Evolutionary conservation across 2,329 filamentous ascomycete genomes (phyloP), one percentile per base, ranked within the genome.

Genomic region (Aspergillus persii): DNA sequence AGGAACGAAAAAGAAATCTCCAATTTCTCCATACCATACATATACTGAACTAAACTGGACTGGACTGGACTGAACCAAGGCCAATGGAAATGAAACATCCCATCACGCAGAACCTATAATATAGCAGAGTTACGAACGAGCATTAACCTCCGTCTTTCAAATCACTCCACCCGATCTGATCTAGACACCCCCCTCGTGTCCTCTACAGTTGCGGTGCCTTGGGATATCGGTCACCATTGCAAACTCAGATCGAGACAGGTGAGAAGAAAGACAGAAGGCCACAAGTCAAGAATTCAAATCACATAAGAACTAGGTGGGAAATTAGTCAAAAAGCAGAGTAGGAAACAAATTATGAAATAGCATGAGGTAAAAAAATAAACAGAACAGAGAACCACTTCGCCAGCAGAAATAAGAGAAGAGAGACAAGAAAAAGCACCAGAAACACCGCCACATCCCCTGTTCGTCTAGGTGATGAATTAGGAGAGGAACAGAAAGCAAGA

Each of bases 381-480:
- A 39, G 12, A 68, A 67, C 56, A 61, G n/a, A 63, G 57, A 69
- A 68, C 67, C 68, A 74, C 68, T 69, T 72, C 70, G 71, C 72
- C 71, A 65, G 68, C 63, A 68, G 67, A 68, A 68, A 69, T 56
- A 55, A 54, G 53, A 51, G 57, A 48, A 44, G 53, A 58, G 58
- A 62, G 54, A 57, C 50, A 53, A 57, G 12, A 49, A 66, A 66
- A 65, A 71, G 70, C 73, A 74, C 72, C 73, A 69, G 65, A 63
- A 74, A 75, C 73, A 75, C 73, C 72, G 67, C 68, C 66, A 68
- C 70, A 66, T 73, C 71, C 69, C 68, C 71, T 66, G 39, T 67
- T 66, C 64, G 64, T 74, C 71, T 72, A 73, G 71, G 65, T 67
- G 61, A 67, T 64, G 62, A 41, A 64, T 63, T 72, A 72, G 72